Base-by-base conservation (phyloP, 495 filamentous ascomycete species). In the Penicillium salamii region DNA sequence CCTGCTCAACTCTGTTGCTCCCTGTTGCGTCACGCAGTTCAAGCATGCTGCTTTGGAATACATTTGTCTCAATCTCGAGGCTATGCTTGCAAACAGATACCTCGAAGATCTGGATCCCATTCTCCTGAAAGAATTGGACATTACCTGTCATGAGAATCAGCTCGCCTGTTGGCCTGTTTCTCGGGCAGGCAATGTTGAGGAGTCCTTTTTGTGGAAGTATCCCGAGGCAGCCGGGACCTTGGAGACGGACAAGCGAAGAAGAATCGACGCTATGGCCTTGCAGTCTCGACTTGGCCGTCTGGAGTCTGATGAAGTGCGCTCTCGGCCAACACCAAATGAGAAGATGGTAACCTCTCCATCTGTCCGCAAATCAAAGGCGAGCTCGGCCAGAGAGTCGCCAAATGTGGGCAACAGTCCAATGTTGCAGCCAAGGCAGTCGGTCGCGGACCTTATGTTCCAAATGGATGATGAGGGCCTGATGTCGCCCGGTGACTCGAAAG, bases 31-130 rank as follows among this genome's bases (percentile, higher is more conserved):
- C 21, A 84, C 78, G 0, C 84, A 88, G 47, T 96, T 98, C 65
- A 96, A 95, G 65, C 80, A 96, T 59, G 87, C 85, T 29, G 87
- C 86, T 2, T 65, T 97, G 50, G 89, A 96, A 67, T 97, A 97
- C 65, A 81, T 96, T 23, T 97, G 90, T 54, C 42, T 33, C 2
- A 21, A 26, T 19, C 31, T 26, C 36, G 20, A 48, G 35, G 35
- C 34, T 4, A 48, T 48, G 46, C 36, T 34, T 9, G 32, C 42
- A 20, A 48, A 37, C 32, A 84, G 81, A 50, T 77, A 88, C 26
- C 74, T 98, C 7, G 85, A 91, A 53, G 87, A 89, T 49, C 78
- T 98, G n/a, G 90, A 97, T 38, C 80, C 85, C n/a, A 82, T 91
- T 42, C 64, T 97, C 35, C 75, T 97, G 24, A 43, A 76, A 6